A percentile compares a stretch with the other conserved stretches of the same genome.
Evolutionary conservation across 2,329 filamentous ascomycete genomes (phyloP).

Genomic region (Aspergillus pseudonomiae): DNA sequence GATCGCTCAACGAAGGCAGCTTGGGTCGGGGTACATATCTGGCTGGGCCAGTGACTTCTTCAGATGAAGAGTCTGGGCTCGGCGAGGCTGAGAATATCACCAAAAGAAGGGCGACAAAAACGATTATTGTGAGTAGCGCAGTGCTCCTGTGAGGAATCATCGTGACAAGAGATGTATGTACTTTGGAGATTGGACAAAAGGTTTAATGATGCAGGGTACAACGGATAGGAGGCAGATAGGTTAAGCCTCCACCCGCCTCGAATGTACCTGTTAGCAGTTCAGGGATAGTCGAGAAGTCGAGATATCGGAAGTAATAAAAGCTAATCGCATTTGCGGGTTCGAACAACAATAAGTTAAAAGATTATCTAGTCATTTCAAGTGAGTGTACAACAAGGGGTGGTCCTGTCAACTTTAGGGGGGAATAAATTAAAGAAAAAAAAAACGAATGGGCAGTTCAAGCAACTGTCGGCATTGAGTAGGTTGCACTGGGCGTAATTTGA

Average conservation of each 20-base stretch:
- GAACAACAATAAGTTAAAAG: neutral
- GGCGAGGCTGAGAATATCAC: slow-evolving; percentile 50
- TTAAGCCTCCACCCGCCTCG: neutral
- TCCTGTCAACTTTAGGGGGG: neutral
- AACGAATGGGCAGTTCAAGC: neutral
- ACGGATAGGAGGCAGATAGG: neutral
- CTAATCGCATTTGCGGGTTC: neutral
- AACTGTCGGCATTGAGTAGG: neutral
- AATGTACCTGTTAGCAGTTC: neutral
- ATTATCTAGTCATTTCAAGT: slow-evolving; percentile 2
- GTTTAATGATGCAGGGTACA: neutral
- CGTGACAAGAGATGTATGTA: slow-evolving; percentile 14
- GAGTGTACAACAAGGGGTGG: neutral
- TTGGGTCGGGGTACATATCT: slow-evolving; percentile 41
- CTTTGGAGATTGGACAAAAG: neutral
- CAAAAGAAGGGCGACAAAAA: slow-evolving; percentile 47
- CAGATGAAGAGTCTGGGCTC: slow-evolving; percentile 22
- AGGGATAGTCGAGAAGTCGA: neutral
- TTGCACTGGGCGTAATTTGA: neutral
- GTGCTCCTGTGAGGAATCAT: slow-evolving; percentile 48
- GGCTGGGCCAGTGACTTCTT: slow-evolving; percentile 28
- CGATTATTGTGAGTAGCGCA: slow-evolving; percentile 45
- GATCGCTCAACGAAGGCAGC: slow-evolving; percentile 56
- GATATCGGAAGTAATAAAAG: neutral
- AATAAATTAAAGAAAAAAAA: neutral